Base-by-base conservation (phyloP, 2,329 filamentous ascomycete genomes). In the Monosporascus sp. region DNA sequence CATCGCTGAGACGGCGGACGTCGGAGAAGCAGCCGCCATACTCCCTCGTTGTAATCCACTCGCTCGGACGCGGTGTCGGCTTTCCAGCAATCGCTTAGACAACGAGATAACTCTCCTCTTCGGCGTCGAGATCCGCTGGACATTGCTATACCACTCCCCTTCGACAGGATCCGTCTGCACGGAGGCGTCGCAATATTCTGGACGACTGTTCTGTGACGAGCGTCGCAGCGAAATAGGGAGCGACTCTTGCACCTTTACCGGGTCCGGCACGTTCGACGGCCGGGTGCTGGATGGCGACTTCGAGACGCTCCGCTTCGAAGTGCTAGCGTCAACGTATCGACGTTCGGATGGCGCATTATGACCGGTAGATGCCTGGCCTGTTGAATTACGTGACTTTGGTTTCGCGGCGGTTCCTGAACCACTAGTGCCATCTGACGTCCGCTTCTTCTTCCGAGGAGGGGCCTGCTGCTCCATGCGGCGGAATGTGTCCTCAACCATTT, bases 401-500 rank as follows among this genome's bases (percentile, higher is more conserved):
- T 74, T 78, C 2, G 69, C 65, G 0, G 70, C 68, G 6, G 63
- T 63, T 1, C 35, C 58, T 37, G 65, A 64, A 9, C 55, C 58
- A 1, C 58, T 61, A 3, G 71, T 73, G 5, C 81, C 81, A 58
- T 85, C 83, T 0, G 83, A 85, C 2, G 72, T 68, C 7, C 82
- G 77, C 64, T 86, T 86, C 71, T 85, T 84, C 67, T 86, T 87
- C 31, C 78, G 75, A 0, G 75, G 73, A 1, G 80, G 79, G 54
- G 77, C 72, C 53, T 82, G 78, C 63, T 79, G 80, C 60, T 82
- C 83, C 78, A 84, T 82, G 22, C 77, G 82, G 52, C 81, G 76
- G 64, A 87, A 82, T 2, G 80, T 75, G 54, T 85, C 81, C 58
- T 87, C 84, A 0, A 85, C 76, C 77, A 83, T 83, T 20, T 82